A percentile compares a stretch with the other conserved stretches of the same genome.
Evolutionary conservation across 1,284 basidiomycete species (phyloP).

Genomic region (Moesziomyces parantarcticus): DNA sequence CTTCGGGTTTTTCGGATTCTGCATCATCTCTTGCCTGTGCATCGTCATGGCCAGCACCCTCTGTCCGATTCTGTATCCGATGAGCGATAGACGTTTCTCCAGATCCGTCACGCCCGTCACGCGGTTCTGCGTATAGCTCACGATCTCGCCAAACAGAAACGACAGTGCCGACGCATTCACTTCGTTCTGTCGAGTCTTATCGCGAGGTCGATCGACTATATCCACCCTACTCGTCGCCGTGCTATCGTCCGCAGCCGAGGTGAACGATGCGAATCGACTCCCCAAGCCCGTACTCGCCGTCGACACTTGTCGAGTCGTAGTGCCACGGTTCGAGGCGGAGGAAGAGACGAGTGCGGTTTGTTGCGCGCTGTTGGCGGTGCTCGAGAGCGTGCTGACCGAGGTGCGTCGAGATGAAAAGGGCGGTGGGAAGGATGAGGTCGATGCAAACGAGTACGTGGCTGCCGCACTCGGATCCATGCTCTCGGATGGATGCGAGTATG

Average conservation of each 20-base stretch:
- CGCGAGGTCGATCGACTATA: constrained; percentile 61
- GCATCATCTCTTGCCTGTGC: constrained; percentile 54
- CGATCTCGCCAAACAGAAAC: constrained; percentile 63
- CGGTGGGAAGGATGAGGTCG: constrained; percentile 9
- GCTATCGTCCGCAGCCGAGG: constrained; percentile 3
- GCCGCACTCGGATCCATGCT: constrained; percentile 2
- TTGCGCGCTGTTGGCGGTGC: constrained; percentile 7
- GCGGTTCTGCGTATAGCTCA: constrained; percentile 85
- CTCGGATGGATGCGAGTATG: background rate
- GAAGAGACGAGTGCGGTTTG: constrained; percentile 16
- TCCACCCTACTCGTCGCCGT: constrained; percentile 21
- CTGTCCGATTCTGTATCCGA: constrained; percentile 60
- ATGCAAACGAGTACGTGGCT: constrained; percentile 22
- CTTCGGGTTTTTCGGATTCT: constrained; percentile 57
- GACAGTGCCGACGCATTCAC: constrained; percentile 45
- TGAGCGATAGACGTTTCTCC: constrained; percentile 71
- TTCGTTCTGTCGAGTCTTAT: constrained; percentile 50
- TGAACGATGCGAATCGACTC: constrained; percentile 17
- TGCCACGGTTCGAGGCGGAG: background rate
- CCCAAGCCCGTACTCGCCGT: background rate
- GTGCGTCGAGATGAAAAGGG: constrained; percentile 32
- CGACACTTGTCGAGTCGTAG: constrained; percentile 5
- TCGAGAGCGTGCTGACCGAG: constrained; percentile 6
- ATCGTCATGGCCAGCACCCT: constrained; percentile 45
- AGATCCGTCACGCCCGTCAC: constrained; percentile 94